phyloP scores from a whole-genome alignment of 495 filamentous ascomycete genomes.

The Astrothelium macrocarpum region DNA sequence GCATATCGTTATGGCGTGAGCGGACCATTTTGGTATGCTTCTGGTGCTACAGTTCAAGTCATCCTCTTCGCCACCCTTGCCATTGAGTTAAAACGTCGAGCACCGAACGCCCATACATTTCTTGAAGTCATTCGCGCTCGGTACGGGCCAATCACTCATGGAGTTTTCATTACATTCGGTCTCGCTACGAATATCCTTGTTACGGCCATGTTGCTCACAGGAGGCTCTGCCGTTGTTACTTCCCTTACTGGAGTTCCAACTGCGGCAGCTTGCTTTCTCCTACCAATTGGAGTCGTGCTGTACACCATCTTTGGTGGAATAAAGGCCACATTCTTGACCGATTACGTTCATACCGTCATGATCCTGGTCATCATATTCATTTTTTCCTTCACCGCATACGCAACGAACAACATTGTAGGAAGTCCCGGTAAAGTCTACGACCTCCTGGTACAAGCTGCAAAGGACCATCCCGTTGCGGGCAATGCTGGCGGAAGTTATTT shows the following conservation, averaged over 20 bases:
- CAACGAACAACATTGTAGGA: constrained; percentile 63
- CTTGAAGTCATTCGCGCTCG: constrained; percentile 46
- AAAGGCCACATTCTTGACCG: constrained; percentile 65
- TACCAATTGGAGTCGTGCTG: constrained; percentile 74
- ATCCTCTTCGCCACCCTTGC: constrained; percentile 87
- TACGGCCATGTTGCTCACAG: constrained; percentile 87
- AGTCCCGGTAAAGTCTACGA: constrained; percentile 78
- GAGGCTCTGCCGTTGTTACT: constrained; percentile 77
- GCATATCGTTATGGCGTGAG: constrained; percentile 90
- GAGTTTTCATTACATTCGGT: constrained; percentile 36
- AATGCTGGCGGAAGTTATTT: constrained; percentile 82
- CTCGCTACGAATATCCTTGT: constrained; percentile 45
- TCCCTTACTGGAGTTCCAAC: constrained; percentile 80
- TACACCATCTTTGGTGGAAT: constrained; percentile 63
- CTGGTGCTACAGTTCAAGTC: constrained; percentile 63
- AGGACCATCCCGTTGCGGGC: constrained; percentile 66
- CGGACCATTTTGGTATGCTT: constrained; percentile 85
- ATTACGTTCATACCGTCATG: constrained; percentile 80
- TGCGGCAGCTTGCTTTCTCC: constrained; percentile 80
- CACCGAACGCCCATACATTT: constrained; percentile 48
- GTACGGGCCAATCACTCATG: constrained; percentile 42
- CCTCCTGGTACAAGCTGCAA: constrained; percentile 58
- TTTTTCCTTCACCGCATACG: constrained; percentile 81
- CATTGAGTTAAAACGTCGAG: constrained; percentile 79
- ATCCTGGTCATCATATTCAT: constrained; percentile 83